phyloP scores from a whole-genome alignment of 164 flowering plant species.

The Cinnamomum chago region DNA sequence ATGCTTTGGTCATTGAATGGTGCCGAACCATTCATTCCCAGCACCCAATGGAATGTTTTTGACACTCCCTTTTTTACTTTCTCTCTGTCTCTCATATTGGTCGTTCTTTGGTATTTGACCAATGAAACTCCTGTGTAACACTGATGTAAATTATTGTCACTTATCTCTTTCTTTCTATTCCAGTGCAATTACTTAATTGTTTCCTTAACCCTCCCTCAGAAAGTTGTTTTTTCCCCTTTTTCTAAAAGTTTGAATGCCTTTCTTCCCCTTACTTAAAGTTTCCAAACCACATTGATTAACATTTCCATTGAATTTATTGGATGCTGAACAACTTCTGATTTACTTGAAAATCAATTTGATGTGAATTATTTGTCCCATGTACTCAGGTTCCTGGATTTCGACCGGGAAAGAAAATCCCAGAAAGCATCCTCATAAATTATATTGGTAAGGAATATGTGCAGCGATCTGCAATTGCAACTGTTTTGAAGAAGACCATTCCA shows the following conservation, averaged over 20 bases:
- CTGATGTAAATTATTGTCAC: not conserved
- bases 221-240: too few relatives aligned
- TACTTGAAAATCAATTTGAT: too few relatives aligned
- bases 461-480: constrained; percentile 69
- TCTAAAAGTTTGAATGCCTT: not conserved
- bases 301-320: too few relatives aligned
- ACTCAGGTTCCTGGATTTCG: constrained; percentile 92
- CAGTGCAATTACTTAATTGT: not conserved
- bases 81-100: not conserved
- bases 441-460: constrained; percentile 61
- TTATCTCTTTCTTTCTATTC: not conserved
- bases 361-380: not conserved
- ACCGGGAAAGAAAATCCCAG: constrained; percentile 83
- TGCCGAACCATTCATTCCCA: too few relatives aligned
- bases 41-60: too few relatives aligned
- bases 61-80: not conserved
- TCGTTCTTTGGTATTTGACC: not conserved
- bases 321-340: not conserved
- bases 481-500: constrained; percentile 87
- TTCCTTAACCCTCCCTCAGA: too few relatives aligned
- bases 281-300: not conserved
- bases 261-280: not conserved
- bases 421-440: constrained; percentile 54
- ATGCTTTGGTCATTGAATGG: too few relatives aligned
- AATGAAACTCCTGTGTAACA: not conserved